Evolutionary conservation across 345 rosid species (phyloP), one percentile per base, ranked within the genome.

Genomic region (Populus davidiana): DNA sequence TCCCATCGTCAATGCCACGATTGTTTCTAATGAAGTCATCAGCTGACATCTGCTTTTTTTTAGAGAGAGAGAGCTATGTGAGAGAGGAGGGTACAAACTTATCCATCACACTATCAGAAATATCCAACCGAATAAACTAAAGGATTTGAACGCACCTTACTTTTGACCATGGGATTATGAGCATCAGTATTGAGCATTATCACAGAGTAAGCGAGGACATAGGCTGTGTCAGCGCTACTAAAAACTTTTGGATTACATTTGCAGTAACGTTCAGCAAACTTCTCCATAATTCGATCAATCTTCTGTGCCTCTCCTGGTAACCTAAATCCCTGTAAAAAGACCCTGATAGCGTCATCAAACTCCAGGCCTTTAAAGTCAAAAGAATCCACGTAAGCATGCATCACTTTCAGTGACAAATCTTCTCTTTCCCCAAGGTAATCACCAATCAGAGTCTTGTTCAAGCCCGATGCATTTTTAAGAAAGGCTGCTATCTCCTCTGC

Each of bases 301-400:
- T 96, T 96, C 80, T 96, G 99, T 71, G 99, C 99, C 85, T 96
- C 99, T 78, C 99, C 99, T 23, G 99, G 99, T 85, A 96, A 85
- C 81, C 99, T 91, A 87, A 96, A 96, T 66, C 98, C 97, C 78
- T 86, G 94, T 27, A 96, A 85, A 77, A 93, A 90, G 85, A 82
- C 80, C 79, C 98, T 90, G 69, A 96, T 92, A 72, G 99, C 99
- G 87, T 96, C 97, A 75, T 96, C 99, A 88, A 96, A 96, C 70
- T 94, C 92, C 94, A 92, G 87, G 72, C 84, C 89, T 85, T 89
- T 88, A 80, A 96, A 94, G 31, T 96, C 97, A 75, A 96, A 96
- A 71, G 97, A 96, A 83, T 96, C 97, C 61, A 92, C 97, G 82
- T 94, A 96, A 73, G 98, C 93, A 83, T 96, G 98, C 99, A 96